Evolutionary conservation across 2,329 filamentous ascomycete genomes (phyloP).

Genomic region (Simplicillium aogashimaense): DNA sequence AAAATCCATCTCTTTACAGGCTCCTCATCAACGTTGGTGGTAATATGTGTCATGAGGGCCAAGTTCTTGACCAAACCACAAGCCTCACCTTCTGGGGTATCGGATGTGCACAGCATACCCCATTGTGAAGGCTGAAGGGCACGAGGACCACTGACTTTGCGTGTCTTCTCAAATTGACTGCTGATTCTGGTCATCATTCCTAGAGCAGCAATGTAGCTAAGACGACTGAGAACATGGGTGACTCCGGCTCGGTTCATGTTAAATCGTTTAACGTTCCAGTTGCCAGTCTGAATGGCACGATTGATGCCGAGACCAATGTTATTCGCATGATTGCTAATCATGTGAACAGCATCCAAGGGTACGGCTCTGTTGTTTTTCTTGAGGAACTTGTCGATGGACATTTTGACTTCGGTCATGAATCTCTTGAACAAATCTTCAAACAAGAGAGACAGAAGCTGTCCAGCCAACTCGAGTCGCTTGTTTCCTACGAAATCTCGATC

Average conservation of each 20-base stretch:
- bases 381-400: constrained; percentile 88
- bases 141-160: constrained; percentile 92
- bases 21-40: constrained; percentile 87
- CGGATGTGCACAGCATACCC: constrained; percentile 93
- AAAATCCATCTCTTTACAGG: constrained; percentile 83
- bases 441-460: constrained; percentile 82
- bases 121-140: constrained; percentile 96
- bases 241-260: constrained; percentile 97
- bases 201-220: constrained; percentile 92
- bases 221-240: constrained; percentile 86
- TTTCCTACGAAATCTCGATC: constrained; percentile 98
- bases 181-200: constrained; percentile 99
- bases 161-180: constrained; percentile 97
- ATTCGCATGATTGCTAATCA: constrained; percentile 75
- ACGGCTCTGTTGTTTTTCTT: constrained; percentile 88
- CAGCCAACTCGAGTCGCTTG: constrained; percentile 89
- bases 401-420: constrained; percentile 80
- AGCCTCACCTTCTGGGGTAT: constrained; percentile 96
- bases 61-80: constrained; percentile 97
- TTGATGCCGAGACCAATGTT: constrained; percentile 91
- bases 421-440: constrained; percentile 99
- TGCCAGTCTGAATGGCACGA: constrained; percentile 91
- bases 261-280: constrained; percentile 97
- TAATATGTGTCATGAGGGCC: constrained; percentile 98
- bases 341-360: constrained; percentile 76